A percentile compares a stretch with the other conserved stretches of the same genome.
Evolutionary conservation across 2,329 filamentous ascomycete genomes (phyloP).

Genomic region (Colletotrichum eremochloae): DNA sequence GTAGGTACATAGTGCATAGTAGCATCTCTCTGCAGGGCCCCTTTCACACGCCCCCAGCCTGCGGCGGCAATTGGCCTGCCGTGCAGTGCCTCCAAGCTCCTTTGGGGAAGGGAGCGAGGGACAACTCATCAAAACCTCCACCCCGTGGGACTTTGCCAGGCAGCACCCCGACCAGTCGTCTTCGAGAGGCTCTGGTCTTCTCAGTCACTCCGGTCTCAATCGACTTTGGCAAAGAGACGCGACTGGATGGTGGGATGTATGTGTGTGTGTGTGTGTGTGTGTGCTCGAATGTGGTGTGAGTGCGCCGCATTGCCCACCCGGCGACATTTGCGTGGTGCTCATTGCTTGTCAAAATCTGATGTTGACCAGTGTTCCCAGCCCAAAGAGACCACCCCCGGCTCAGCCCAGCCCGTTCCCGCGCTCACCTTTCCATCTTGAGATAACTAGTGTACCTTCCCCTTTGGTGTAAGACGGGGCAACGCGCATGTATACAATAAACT

Average conservation of each 20-base stretch:
- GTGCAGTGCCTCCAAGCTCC: slow-evolving; percentile 28
- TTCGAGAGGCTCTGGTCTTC: not conserved
- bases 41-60: slow-evolving; percentile 37
- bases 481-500: slow-evolving; percentile 25
- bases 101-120: slow-evolving; percentile 40
- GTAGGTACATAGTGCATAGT: not conserved
- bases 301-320: not conserved
- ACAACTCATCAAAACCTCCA: slow-evolving; percentile 41
- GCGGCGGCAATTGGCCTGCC: slow-evolving; percentile 40
- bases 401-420: slow-evolving; percentile 39
- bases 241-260: not conserved
- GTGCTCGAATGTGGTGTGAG: not conserved
- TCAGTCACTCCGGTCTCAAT: not conserved
- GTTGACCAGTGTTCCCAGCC: slow-evolving; percentile 24
- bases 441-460: slow-evolving; percentile 29
- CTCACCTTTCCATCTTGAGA: slow-evolving; percentile 27
- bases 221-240: not conserved
- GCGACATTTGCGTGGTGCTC: not conserved
- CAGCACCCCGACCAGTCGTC: not conserved
- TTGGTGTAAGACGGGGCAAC: not conserved
- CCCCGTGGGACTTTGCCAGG: slow-evolving; percentile 29
- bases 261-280: not conserved
- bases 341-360: not conserved
- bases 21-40: slow-evolving; percentile 13
- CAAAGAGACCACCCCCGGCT: slow-evolving; percentile 28